These are phyloP conservation scores for Cantharellus cinnabarinus DNA, from an alignment of 768 basidiomycete species.

Conservation along the genomic window DNA sequence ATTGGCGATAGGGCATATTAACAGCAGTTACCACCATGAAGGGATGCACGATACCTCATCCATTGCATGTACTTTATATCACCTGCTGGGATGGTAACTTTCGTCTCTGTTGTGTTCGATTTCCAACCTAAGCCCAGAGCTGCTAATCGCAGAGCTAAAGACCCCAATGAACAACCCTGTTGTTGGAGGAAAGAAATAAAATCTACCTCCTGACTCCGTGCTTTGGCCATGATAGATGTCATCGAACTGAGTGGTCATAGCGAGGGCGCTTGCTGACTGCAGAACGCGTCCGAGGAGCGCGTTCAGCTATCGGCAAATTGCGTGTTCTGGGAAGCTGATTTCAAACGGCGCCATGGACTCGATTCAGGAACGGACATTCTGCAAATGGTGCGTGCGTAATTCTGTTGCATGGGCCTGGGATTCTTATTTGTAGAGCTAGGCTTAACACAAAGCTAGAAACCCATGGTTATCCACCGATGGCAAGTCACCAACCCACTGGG, in stretches of 20 bases:
- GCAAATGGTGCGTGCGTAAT: slow-evolving; percentile 48
- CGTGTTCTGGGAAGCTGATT: background rate
- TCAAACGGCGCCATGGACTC: background rate
- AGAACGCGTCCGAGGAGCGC: background rate
- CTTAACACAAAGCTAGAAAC: slow-evolving; percentile 86
- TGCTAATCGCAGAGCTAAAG: slow-evolving; percentile 46
- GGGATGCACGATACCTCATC: slow-evolving; percentile 29
- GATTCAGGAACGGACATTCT: slow-evolving; percentile 60
- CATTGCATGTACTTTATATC: slow-evolving; percentile 83
- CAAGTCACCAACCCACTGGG: background rate
- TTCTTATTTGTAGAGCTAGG: slow-evolving; percentile 28
- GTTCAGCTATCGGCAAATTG: background rate
- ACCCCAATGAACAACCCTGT: background rate
- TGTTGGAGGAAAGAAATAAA: slow-evolving; percentile 1
- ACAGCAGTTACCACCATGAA: background rate
- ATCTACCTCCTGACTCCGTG: slow-evolving; percentile 55
- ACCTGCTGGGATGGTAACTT: slow-evolving; percentile 38
- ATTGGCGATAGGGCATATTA: slow-evolving; percentile 10
- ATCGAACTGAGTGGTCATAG: slow-evolving; percentile 68
- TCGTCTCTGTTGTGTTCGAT: slow-evolving; percentile 31
- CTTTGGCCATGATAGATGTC: slow-evolving; percentile 57
- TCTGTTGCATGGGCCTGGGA: slow-evolving; percentile 1
- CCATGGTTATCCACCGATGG: slow-evolving; percentile 68
- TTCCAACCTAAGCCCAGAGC: slow-evolving; percentile 89
- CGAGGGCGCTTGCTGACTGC: background rate